Base-by-base conservation (phyloP, 2,329 filamentous ascomycete species). In the Diplodia sapinea region DNA sequence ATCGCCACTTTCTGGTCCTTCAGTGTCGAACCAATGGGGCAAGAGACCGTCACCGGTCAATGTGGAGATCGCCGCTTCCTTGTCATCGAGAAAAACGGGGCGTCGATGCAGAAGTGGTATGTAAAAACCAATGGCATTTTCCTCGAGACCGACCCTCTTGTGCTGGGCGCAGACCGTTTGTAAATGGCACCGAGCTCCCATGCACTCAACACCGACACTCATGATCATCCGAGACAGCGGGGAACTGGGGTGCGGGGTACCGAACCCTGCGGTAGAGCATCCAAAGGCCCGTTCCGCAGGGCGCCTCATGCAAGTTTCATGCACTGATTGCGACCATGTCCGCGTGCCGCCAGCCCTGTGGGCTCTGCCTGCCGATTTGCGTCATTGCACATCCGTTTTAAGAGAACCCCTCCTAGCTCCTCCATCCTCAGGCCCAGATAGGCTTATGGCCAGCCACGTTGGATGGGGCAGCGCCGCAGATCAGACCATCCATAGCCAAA, bases 261-360 rank as follows among this genome's bases (percentile, higher is more conserved):
- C 43, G n/a, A 62, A 33, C 40, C 57, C 57, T 62, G 57, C 29
- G 43, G n/a, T 47, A 47, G n/a, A 62, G 40, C 15, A 36, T 59
- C 20, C 55, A 26, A n/a, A 38, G 38, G 20, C 43, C 15, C n/a
- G 20, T 62, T 29, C 49, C 47, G 57, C 57, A 61, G 40, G 57
- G 57, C 31, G 57, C 57, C 38, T 49, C 12, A 62, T 8, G 33
- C 57, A 50, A 62, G 57, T 62, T 62, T 50, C 57, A 62, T 49
- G 57, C 40, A 50, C 20, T 23, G 31, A 20, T 23, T 20, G 33
- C 31, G 54, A 20, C 54, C 20, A n/a, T 29, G 40, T 43, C 49
- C 29, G 23, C 40, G 40, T 49, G 56, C 15, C n/a, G 8, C 20
- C 38, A 40, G 56, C 57, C 20, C n/a, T 31, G 57, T 62, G 57